Base-by-base conservation (phyloP, 2,329 filamentous ascomycete genomes). In the Verticillium nonalfalfae region DNA sequence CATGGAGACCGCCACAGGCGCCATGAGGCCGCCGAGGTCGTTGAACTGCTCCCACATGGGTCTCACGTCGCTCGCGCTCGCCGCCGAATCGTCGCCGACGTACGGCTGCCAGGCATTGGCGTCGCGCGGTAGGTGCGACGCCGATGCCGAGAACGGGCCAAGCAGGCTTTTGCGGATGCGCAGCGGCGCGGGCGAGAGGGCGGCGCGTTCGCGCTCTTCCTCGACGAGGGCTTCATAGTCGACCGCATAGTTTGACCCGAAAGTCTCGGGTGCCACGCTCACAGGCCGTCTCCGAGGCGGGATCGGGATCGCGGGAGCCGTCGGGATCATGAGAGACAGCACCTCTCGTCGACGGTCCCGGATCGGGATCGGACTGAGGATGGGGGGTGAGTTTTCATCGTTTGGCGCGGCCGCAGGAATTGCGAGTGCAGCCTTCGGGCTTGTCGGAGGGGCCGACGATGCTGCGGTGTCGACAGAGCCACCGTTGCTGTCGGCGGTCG, bases 41-140 rank as follows among this genome's bases (percentile, higher is more conserved):
- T 73, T 71, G 63, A 78, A 81, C 67, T 80, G 77, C 64, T 78
- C 79, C 79, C 78, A 82, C 4, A 74, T 74, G 3, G 75, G 71
- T 61, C 73, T 67, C 35, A 66, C 67, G 21, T 68, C 66, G 55
- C 75, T 75, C 1, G 68, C 68, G 62, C 76, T 71, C 74, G 76
- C 75, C 10, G 70, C 70, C 10, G 68, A 66, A 74, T 74, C 76
- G 59, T 77, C 74, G 15, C 70, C 69, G 21, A 71, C 69, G 18
- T 76, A 72, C 33, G 38, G 40, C 33, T 54, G 31, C 40, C 40
- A 50, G 18, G 40, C 18, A 9, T 36, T 45, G 11, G n/a, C n/a
- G 18, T 34, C 31, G 31, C 35, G 57, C 11, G 55, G 55, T 26
- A 33, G 36, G 21, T 34, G 55, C 15, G 14, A 26, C 26, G 39